These are phyloP conservation scores for Isochrysis galbana DNA, from an alignment of 78 protist species.

Conservation along the genomic window DNA sequence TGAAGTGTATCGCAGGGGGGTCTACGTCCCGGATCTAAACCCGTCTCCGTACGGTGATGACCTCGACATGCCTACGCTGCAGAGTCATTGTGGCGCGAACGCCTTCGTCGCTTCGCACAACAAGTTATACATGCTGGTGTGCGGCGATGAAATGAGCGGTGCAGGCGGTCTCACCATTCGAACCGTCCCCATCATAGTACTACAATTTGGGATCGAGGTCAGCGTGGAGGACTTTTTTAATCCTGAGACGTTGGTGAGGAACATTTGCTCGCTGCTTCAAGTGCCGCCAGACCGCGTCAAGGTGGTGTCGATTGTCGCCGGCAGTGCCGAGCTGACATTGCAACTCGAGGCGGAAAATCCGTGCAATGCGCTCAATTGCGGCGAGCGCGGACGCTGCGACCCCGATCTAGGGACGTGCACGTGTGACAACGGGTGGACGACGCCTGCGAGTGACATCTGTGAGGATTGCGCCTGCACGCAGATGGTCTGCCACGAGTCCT, in stretches of 20 bases:
- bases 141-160: no score
- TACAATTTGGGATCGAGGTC: not conserved
- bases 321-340: not conserved
- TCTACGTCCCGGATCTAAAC: not conserved
- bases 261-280: not conserved
- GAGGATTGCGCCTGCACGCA: no score
- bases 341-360: not conserved
- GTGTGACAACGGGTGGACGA: no score
- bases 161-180: not conserved
- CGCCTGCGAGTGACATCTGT: no score
- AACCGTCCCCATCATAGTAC: not conserved
- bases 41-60: not conserved
- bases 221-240: not conserved
- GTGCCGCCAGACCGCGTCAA: not conserved
- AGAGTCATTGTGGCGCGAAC: not conserved
- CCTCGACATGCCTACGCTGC: not conserved
- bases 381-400: no score
- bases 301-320: not conserved
- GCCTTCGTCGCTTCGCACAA: not conserved
- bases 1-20: not conserved
- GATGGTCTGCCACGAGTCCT: no score
- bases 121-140: not conserved
- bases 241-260: not conserved
- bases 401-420: no score
- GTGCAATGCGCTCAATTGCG: no score